Conservation (phyloP, 352 stramenopile species). For the Peronospora tabacina region DNA sequence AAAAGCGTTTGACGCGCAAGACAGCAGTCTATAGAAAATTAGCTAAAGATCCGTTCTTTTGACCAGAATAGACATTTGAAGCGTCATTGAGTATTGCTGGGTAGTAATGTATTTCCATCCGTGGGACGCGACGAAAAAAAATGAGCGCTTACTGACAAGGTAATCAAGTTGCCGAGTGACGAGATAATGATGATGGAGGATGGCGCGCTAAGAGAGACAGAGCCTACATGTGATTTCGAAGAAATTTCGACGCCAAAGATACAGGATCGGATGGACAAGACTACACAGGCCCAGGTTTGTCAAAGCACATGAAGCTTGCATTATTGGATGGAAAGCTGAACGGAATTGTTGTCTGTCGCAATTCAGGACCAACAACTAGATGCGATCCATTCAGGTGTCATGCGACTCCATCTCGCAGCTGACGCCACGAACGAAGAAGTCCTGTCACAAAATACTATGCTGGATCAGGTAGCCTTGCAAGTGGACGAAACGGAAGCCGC, state of each 20-base stretch:
- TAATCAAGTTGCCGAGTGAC: background rate
- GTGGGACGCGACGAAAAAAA: conserved; percentile 26
- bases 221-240: conserved; percentile 33
- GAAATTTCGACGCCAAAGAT: conserved; percentile 44
- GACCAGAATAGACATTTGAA: conserved; percentile 20
- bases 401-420: conserved; percentile 48
- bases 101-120: conserved; percentile 15
- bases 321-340: background rate
- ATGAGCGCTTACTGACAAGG: background rate
- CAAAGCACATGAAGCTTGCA: background rate
- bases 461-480: conserved; percentile 47
- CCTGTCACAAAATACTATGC: conserved; percentile 45
- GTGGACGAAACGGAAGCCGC: conserved; percentile 33
- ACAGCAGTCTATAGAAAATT: too few species aligned
- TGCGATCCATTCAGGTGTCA: conserved; percentile 42
- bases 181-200: conserved; percentile 20
- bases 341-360: conserved; percentile 1
- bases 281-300: conserved; percentile 35
- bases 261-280: conserved; percentile 44
- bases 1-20: too few species aligned
- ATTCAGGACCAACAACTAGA: conserved; percentile 51
- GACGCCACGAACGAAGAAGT: conserved; percentile 55
- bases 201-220: conserved; percentile 14
- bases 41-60: too few species aligned
- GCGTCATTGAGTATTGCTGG: too few species aligned